phyloP scores from a whole-genome alignment of 371 early-diverging fungal genomes.

The Mucor saturninus region DNA sequence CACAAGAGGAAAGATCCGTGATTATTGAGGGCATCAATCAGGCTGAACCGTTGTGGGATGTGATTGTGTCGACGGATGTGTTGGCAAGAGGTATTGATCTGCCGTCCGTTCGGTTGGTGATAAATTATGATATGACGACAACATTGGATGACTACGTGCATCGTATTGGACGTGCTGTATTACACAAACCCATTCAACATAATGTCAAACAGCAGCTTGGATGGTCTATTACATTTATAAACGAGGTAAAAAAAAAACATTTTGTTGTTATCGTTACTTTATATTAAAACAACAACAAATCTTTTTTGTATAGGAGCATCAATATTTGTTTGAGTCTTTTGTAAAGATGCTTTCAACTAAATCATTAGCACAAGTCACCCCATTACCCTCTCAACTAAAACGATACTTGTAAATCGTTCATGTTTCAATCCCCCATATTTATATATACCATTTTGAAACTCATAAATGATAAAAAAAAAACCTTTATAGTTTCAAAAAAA shows the following conservation, averaged over 20 bases:
- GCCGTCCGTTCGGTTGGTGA: slow-evolving; percentile 51
- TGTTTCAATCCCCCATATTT: slow-evolving; percentile 3
- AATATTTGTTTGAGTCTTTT: slow-evolving; percentile 51
- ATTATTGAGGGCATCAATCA: slow-evolving; percentile 43
- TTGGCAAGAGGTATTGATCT: slow-evolving; percentile 62
- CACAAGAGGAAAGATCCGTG: slow-evolving; percentile 51
- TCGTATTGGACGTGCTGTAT: slow-evolving; percentile 60
- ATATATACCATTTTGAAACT: slow-evolving; percentile 3
- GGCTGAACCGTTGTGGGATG: slow-evolving; percentile 40
- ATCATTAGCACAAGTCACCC: slow-evolving; percentile 54
- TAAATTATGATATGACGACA: slow-evolving; percentile 68
- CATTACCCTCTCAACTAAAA: slow-evolving; percentile 57
- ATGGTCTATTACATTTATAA: slow-evolving; percentile 68
- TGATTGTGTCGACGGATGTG: slow-evolving; percentile 61
- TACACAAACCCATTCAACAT: slow-evolving; percentile 34
- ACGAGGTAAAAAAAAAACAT: slow-evolving; percentile 35
- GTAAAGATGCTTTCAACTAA: slow-evolving; percentile 51
- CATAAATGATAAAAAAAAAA: no score
- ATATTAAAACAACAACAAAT: background rate
- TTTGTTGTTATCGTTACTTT: background rate
- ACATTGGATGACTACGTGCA: slow-evolving; percentile 64
- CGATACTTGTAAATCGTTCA: slow-evolving; percentile 1
- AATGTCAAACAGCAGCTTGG: slow-evolving; percentile 32
- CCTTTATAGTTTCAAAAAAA: background rate
- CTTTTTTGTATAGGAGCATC: slow-evolving; percentile 44